Base-by-base conservation (phyloP, 2,329 filamentous ascomycete species). In the Trichoderma breve region DNA sequence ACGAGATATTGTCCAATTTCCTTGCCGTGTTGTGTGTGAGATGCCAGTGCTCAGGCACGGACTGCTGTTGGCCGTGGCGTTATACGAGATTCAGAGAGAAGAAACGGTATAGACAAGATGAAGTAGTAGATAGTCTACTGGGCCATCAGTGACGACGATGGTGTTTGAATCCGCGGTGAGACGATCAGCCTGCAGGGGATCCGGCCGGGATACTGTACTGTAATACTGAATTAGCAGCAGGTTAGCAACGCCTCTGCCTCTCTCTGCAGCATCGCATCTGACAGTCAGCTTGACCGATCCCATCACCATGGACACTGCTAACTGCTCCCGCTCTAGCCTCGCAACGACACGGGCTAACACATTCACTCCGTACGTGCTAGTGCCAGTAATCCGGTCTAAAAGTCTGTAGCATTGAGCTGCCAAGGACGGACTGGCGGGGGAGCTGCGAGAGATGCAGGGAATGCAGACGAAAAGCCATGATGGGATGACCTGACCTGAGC, bases 1-100 rank as follows among this genome's bases (percentile, higher is more conserved):
- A 64, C 47, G 47, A 43, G 30, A 61, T 53, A 63, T 63, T 60
- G 65, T 68, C 26, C 36, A 68, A 68, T 68, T 68, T 68, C 65
- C 65, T 28, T 43, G 32, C 34, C 51, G 55, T 39, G 24, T 9
- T 57, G 64, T 28, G 64, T 34, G 34, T 36, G 30, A 53, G 47
- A 55, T n/a, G 51, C 47, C 47, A 6, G 64, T 53, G 24, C 21
- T n/a, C 65, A 39, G 11, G 26, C 65, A 57, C 24, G 12, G 36
- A 36, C 26, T 9, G 21, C 47, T 12, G 47, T 53, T 53, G 47
- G 47, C 21, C 7, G 11, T 34, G 2, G 32, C 39, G 43, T n/a
- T 28, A 28, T 24, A 30, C 43, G 34, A n/a, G 26, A 24, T n/a
- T 21, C 21, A 53, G 2, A 51, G 21, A 24, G 34, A 24, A 34